Base-by-base conservation (phyloP, 1,284 basidiomycete genomes). In the Papiliotrema terrestris region DNA sequence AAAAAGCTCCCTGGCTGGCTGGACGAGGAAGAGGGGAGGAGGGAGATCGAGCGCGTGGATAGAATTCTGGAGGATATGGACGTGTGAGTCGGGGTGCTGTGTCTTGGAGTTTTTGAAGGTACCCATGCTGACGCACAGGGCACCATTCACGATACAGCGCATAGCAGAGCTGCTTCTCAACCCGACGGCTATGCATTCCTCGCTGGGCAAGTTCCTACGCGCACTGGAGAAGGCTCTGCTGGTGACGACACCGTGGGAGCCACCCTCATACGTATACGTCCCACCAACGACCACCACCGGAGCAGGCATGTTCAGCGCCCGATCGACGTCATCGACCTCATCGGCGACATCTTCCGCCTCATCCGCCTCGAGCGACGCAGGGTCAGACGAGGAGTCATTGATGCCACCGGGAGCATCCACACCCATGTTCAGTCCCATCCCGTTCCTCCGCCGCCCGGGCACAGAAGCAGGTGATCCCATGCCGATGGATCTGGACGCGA, bases 71-170 rank as follows among this genome's bases (percentile, higher is more conserved):
- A 91, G 62, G 83, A 84, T n/a, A 87, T 93, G 61, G 56, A 67
- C 2, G 61, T 65, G 66, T 71, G 53, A 55, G 71, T 71, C 13
- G 46, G 45, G 15, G 13, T 2, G 56, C 19, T 2, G n/a, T 8
- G 6, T 8, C 13, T 13, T 52, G 6, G 17, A n/a, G n/a, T 29
- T 23, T 45, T 26, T 32, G 20, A 5, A 35, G 45, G 20, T 13
- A 26, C 22, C 29, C 32, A 8, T 37, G 41, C 19, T 39, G 45
- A 59, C 20, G 84, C 83, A 32, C 49, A 84, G 83, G 52, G 83
- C 90, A 0, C 93, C 93, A 2, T 97, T 96, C 76, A 95, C 93
- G 3, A 87, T 96, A 50, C 93, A 97, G 74, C 86, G 93, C 37
- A 76, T 96, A 17, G 90, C 88, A 65, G 92, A 96, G 69, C 83